Evolutionary conservation across 345 rosid species (phyloP).

Genomic region (Corchorus capsularis): DNA sequence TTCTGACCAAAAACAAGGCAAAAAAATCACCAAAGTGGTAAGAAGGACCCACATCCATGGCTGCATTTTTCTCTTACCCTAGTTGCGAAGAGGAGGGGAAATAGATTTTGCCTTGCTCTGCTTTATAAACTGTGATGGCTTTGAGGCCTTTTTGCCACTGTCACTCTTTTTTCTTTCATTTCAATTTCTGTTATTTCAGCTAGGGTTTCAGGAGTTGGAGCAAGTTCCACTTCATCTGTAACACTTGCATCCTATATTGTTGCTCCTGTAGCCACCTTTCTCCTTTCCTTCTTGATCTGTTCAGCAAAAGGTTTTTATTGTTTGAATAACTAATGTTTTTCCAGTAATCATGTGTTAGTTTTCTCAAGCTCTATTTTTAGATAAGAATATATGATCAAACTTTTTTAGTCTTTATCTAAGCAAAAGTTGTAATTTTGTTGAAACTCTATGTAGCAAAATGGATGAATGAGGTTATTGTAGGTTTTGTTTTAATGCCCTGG

Average conservation of each 20-base stretch:
- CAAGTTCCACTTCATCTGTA: slow-evolving; percentile 34
- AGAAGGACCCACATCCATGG: slow-evolving; percentile 80
- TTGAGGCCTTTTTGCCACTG: slow-evolving; percentile 40
- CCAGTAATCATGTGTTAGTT: background rate
- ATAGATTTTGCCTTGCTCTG: slow-evolving; percentile 46
- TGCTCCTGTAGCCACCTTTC: slow-evolving; percentile 12
- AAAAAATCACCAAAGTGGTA: slow-evolving; percentile 26
- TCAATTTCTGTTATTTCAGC: slow-evolving; percentile 46
- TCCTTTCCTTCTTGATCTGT: slow-evolving; percentile 15
- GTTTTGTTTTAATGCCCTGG: background rate
- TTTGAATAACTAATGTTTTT: background rate
- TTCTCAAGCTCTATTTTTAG: background rate
- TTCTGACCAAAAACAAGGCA: slow-evolving; percentile 62
- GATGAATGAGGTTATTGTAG: background rate
- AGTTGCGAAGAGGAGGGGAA: slow-evolving; percentile 70
- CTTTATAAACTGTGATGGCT: slow-evolving; percentile 49
- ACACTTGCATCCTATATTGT: slow-evolving; percentile 29
- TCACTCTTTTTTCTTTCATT: slow-evolving; percentile 29
- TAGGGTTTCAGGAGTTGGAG: slow-evolving; percentile 33
- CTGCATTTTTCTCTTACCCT: slow-evolving; percentile 69
- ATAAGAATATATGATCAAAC: background rate
- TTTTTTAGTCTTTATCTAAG: background rate
- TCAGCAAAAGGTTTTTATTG: too few species aligned
- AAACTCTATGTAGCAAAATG: background rate
- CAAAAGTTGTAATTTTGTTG: background rate